Evolutionary conservation across 768 basidiomycete species (phyloP).

Genomic region (Kwoniella botswanensis): DNA sequence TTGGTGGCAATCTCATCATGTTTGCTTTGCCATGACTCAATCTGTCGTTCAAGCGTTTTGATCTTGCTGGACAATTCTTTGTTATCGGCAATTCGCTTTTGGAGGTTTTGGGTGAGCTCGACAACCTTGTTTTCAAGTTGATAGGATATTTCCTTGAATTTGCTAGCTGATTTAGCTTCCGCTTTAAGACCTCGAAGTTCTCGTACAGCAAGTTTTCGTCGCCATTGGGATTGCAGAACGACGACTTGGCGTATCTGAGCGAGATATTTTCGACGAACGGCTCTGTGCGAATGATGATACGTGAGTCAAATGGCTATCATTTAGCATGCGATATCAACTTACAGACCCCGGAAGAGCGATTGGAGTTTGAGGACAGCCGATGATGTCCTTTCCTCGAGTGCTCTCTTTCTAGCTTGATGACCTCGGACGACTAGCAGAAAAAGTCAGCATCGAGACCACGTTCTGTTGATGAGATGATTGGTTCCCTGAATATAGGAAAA

Average conservation of each 20-base stretch:
- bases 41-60: conserved; percentile 77
- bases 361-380: conserved; percentile 77
- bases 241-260: conserved; percentile 68
- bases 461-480: neutral
- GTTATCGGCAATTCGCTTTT: conserved; percentile 87
- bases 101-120: conserved; percentile 91
- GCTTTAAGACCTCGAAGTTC: conserved; percentile 81
- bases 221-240: conserved; percentile 87
- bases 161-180: conserved; percentile 95
- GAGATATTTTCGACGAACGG: conserved; percentile 43
- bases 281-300: conserved; percentile 25
- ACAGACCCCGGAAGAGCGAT: conserved; percentile 86
- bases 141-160: conserved; percentile 97
- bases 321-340: conserved; percentile 57
- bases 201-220: conserved; percentile 82
- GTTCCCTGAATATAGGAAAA: neutral
- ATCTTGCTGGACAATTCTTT: conserved; percentile 81
- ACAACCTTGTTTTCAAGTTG: conserved; percentile 98
- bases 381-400: conserved; percentile 62
- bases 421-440: conserved; percentile 48
- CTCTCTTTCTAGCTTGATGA: conserved; percentile 49
- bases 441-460: neutral
- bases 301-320: conserved; percentile 42
- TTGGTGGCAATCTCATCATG: conserved; percentile 84
- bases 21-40: conserved; percentile 80